A percentile compares a stretch with the other conserved stretches of the same genome.
Evolutionary conservation across 2,329 filamentous ascomycete species (phyloP).

Genomic region (Corniculantispora saksenae): DNA sequence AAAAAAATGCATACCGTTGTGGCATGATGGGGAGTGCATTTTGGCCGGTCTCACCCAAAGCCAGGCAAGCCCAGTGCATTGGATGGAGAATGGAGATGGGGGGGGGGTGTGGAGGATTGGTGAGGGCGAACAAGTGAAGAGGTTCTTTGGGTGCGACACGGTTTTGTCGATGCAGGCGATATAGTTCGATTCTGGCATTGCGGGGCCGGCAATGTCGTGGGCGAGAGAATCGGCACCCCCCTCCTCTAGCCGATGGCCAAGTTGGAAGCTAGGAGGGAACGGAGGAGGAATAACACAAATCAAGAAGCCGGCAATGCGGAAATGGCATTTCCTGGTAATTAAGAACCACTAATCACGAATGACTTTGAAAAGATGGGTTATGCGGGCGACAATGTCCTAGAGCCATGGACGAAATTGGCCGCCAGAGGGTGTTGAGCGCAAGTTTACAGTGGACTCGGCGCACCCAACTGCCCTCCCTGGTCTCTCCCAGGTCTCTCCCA

Average conservation of each 20-base stretch:
- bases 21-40: slow-evolving; percentile 9
- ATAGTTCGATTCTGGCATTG: background rate
- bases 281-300: background rate
- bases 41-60: slow-evolving; percentile 1
- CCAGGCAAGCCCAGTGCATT: background rate
- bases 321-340: background rate
- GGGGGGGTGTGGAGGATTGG: background rate
- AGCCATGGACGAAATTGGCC: too few relatives aligned
- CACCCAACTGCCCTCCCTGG: too few relatives aligned
- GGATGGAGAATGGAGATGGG: background rate
- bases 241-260: background rate
- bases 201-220: slow-evolving; percentile 5
- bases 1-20: slow-evolving; percentile 1
- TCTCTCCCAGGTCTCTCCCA: too few relatives aligned
- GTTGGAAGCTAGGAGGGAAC: background rate
- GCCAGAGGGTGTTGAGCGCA: too few relatives aligned
- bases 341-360: too few relatives aligned
- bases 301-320: background rate
- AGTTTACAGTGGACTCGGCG: too few relatives aligned
- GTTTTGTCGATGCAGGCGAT: slow-evolving; percentile 9
- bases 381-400: too few relatives aligned
- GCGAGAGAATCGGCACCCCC: slow-evolving; percentile 10
- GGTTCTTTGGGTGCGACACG: background rate
- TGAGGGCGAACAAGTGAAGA: background rate
- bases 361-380: too few relatives aligned